Evolutionary conservation across 257 asterid genomes (phyloP).

Genomic region (Solanum lycopersicoides): DNA sequence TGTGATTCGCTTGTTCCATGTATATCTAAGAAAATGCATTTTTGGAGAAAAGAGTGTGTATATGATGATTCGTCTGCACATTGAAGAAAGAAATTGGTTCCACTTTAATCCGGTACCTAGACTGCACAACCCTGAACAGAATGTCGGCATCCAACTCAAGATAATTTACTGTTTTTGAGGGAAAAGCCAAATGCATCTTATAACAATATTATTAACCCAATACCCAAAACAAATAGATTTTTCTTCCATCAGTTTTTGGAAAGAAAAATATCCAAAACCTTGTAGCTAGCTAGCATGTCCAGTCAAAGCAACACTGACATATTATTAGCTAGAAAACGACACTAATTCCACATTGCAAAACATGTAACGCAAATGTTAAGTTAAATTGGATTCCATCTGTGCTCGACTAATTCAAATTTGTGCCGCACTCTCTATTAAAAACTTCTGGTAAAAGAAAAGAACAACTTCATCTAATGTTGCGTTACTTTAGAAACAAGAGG

Average conservation of each 20-base stretch:
- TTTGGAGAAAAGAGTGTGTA: background rate
- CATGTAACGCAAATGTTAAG: background rate
- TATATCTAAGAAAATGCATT: background rate
- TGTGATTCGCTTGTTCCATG: background rate
- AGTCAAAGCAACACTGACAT: background rate
- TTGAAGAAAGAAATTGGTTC: background rate
- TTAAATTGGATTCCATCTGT: background rate
- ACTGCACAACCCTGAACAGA: background rate
- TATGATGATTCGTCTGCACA: background rate
- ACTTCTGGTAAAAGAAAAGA: background rate
- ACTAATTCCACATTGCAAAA: background rate
- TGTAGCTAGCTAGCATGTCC: background rate
- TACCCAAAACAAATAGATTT: background rate
- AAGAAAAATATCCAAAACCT: background rate
- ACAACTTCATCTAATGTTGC: background rate
- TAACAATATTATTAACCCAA: background rate
- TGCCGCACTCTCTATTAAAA: rapidly evolving
- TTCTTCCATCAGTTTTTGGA: background rate
- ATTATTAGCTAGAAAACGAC: background rate
- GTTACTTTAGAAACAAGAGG: constrained; percentile 23
- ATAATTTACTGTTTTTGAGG: background rate
- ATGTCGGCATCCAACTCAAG: background rate
- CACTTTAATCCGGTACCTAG: background rate
- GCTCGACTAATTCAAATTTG: background rate
- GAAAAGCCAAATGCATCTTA: background rate